Evolutionary conservation across 1,139 yeast species (phyloP).

Genomic region (Saccharomyces hybrid): DNA sequence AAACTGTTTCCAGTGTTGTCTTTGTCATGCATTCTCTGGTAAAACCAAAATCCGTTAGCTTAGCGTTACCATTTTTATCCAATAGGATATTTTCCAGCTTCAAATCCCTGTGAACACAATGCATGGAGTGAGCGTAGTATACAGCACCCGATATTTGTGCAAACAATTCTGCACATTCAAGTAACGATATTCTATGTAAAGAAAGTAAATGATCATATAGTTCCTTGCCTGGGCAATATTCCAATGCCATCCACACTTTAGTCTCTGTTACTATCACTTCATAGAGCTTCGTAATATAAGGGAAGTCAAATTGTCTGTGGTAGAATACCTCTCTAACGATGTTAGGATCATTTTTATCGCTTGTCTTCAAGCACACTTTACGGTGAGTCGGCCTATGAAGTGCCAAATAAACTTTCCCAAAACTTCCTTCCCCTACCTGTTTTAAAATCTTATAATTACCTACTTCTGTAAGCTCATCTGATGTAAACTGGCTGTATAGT

Average conservation of each 20-base stretch:
- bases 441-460: conserved; percentile 69
- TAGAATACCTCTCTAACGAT: conserved; percentile 90
- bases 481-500: conserved; percentile 49
- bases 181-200: conserved; percentile 45
- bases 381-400: conserved; percentile 63
- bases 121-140: conserved; percentile 71
- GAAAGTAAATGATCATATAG: conserved; percentile 64
- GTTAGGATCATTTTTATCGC: conserved; percentile 75
- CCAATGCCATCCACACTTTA: conserved; percentile 79
- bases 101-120: conserved; percentile 84
- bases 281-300: conserved; percentile 75
- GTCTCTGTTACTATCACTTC: conserved; percentile 80
- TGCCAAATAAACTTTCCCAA: conserved; percentile 87
- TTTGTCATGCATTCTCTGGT: conserved; percentile 66
- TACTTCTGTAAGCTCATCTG: conserved; percentile 49
- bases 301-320: conserved; percentile 76
- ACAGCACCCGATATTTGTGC: conserved; percentile 79
- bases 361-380: conserved; percentile 81
- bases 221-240: conserved; percentile 87
- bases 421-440: conserved; percentile 84
- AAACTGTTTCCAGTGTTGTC: conserved; percentile 66
- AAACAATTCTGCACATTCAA: conserved; percentile 55
- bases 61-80: conserved; percentile 62
- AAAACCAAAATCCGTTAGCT: conserved; percentile 89
- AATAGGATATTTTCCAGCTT: conserved; percentile 79